Evolutionary conservation across 2,329 filamentous ascomycete genomes (phyloP), one percentile per base, ranked within the genome.

Genomic region (Ploettnerulaceae sp.): DNA sequence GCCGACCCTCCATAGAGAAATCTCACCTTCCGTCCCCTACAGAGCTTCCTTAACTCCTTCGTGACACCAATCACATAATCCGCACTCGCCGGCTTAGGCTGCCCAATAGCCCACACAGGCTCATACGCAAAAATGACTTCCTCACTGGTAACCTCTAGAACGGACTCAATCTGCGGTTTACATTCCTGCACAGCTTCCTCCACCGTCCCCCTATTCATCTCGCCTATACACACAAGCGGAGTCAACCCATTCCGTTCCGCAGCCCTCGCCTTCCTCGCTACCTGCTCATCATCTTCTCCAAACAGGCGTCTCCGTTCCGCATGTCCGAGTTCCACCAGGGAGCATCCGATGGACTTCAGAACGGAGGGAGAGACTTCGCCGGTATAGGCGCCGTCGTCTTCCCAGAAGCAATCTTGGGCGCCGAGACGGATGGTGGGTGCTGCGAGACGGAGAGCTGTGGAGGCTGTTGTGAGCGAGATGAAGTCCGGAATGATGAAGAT

Each of bases 61-160:
- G 51, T 49, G 20, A 93, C 86, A 28, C 72, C 75, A 3, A 83
- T 75, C 0, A 94, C 84, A 61, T 94, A 83, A 51, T 82, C 81
- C 14, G 82, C 76, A 6, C 75, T 75, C 0, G 88, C 88, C 2
- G 88, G 87, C 59, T 82, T 71, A 1, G 75, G 70, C 7, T 86
- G 82, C 0, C 88, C 88, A 65, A 93, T 94, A 1, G 88, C 88
- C 88, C 88, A 94, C 1, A 93, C 86, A 6, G 88, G 88, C 69
- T 94, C 88, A 61, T 94, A 94, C 1, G 88, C 88, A 47, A 94
- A 74, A 5, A 91, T 77, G 4, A 93, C 75, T 37, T 89, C 82
- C 0, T 80, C 28, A 12, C 45, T 32, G 6, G 91, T 69, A 0
- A 72, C 75, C 1, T 69, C 68, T 41, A 93, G 63, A 2, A 87